A percentile compares a stretch with the other conserved stretches of the same genome.
Conservation (phyloP, 495 filamentous ascomycete species). For the Cenococcum geophilum region DNA sequence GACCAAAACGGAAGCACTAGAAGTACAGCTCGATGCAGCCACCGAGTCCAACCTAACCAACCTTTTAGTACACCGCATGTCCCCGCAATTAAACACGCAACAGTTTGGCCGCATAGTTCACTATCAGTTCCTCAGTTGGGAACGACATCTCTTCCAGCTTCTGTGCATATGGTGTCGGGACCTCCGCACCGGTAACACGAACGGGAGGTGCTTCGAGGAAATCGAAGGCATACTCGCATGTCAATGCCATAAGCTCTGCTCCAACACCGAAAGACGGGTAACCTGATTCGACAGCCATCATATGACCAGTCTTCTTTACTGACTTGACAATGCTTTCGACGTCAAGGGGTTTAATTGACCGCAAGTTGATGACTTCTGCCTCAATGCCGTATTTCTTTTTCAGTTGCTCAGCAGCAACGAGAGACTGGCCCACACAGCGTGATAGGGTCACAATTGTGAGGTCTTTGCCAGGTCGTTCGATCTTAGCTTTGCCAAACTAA, state of each 20-base stretch:
- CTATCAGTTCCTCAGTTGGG: conserved; percentile 79
- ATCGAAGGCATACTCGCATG: conserved; percentile 98
- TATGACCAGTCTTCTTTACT: conserved; percentile 93
- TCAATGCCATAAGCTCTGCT: conserved; percentile 84
- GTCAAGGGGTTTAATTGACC: conserved; percentile 93
- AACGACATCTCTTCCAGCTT: conserved; percentile 88
- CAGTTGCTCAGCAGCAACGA: conserved; percentile 78
- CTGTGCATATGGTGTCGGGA: conserved; percentile 86
- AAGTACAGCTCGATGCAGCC: conserved; percentile 22
- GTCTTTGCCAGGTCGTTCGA: conserved; percentile 92
- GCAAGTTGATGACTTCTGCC: conserved; percentile 94
- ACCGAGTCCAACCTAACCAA: conserved; percentile 15
- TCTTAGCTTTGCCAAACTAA: conserved; percentile 90
- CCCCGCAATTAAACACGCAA: conserved; percentile 55
- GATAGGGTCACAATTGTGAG: conserved; percentile 92
- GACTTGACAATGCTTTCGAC: conserved; percentile 91
- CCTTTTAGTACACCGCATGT: conserved; percentile 28
- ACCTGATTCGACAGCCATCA: conserved; percentile 90
- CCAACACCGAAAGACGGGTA: conserved; percentile 91
- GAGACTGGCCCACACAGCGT: conserved; percentile 87
- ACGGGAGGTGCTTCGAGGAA: conserved; percentile 90
- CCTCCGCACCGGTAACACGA: conserved; percentile 90
- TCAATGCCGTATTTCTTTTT: conserved; percentile 97
- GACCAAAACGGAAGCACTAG: conserved; percentile 22
- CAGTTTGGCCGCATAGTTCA: conserved; percentile 74